phyloP scores from a whole-genome alignment of 1,284 basidiomycete species.

The Porodaedalea pini region DNA sequence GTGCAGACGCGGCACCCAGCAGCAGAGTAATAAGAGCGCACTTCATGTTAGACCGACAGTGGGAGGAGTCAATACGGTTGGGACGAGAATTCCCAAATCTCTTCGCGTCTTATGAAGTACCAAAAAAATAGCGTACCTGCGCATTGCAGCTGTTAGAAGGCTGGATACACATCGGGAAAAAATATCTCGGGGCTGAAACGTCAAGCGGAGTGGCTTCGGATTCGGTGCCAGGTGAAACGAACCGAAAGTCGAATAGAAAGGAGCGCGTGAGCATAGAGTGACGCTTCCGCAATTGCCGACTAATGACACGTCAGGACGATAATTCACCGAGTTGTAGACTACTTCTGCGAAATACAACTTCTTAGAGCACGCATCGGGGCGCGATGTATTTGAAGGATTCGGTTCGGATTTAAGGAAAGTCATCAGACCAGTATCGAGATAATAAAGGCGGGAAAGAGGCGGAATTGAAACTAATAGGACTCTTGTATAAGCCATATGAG shows the following conservation, averaged over 20 bases:
- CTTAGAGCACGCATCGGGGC: no score
- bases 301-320: neutral
- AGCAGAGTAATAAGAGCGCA: slow-evolving; percentile 3
- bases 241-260: neutral
- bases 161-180: neutral
- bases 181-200: neutral
- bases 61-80: no score
- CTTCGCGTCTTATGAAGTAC: no score
- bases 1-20: slow-evolving; percentile 16
- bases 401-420: no score
- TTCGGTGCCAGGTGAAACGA: neutral
- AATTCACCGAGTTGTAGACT: neutral
- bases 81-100: no score
- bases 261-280: neutral
- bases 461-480: neutral
- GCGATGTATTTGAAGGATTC: no score
- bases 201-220: neutral
- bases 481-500: neutral
- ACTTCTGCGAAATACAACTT: no score
- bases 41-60: slow-evolving; percentile 14
- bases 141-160: no score
- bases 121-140: no score
- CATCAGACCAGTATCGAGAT: no score
- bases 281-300: neutral
- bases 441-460: no score